Base-by-base conservation (phyloP, 768 basidiomycete species). In the Suillus americanus region DNA sequence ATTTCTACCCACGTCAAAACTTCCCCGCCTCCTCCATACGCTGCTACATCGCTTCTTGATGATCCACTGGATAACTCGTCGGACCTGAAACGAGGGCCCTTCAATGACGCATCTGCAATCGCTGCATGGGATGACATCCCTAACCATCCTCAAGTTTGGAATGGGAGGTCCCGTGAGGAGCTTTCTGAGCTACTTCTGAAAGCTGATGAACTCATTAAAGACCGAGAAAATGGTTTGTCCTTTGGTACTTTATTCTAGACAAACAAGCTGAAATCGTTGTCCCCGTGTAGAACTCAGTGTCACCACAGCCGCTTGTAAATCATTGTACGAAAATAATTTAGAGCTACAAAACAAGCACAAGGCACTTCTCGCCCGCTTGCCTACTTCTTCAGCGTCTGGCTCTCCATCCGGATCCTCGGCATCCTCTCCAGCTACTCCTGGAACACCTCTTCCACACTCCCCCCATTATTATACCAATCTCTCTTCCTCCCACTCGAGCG, bases 171-270 rank as follows among this genome's bases (percentile, higher is more conserved):
- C n/a, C 82, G 86, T 45, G 91, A 89, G 69, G 90, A 92, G 69
- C 81, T 95, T 53, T 81, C 87, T 5, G 83, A 83, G 50, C 79
- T 94, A 50, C 82, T 95, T 41, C 77, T 86, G 53, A 87, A 88
- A 72, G 93, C 92, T 0, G 89, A 90, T 67, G 86, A 80, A 65
- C 79, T 94, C 56, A 93, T 95, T 67, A 89, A 86, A 72, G 86
- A 88, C 64, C 82, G 92, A 45, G 92, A 91, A 77, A 84, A 83
- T 67, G 92, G 93, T 91, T 72, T 59, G 87, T 76, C 53, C 62
- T 62, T 63, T 14, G 14, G 67, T 14, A n/a, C 35, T 65, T 23
- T 40, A 61, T 54, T 64, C 51, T 33, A 28, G 35, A 38, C 56
- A 43, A 45, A 25, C 43, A 37, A 33, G 40, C 45, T 53, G 33